Percentiles rank a stretch among this genome's conserved stretches.
phyloP scores from a whole-genome alignment of 2,329 filamentous ascomycete genomes.

The Dissoconium aciculare region DNA sequence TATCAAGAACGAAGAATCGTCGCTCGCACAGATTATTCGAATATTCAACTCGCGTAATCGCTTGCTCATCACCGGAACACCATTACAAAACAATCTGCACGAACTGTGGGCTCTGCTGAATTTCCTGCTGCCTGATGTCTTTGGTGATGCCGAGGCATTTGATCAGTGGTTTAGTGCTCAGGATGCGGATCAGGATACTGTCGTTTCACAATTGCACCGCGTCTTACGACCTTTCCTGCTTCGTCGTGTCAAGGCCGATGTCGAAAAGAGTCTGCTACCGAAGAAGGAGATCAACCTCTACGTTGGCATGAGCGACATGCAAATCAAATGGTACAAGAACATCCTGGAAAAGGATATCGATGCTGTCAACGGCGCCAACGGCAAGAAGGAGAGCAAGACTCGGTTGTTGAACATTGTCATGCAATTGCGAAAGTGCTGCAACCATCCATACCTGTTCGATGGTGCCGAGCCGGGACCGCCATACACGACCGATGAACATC shows the following conservation, averaged over 20 bases:
- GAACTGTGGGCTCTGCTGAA: conserved; percentile 96
- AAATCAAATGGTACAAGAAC: conserved; percentile 97
- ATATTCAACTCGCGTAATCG: conserved; percentile 92
- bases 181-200: conserved; percentile 79
- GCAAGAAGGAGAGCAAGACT: conserved; percentile 95
- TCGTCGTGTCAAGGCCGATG: conserved; percentile 90
- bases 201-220: conserved; percentile 88
- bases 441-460: conserved; percentile 95
- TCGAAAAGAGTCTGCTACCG: conserved; percentile 90
- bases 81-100: conserved; percentile 93
- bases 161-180: conserved; percentile 96
- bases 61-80: conserved; percentile 88
- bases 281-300: conserved; percentile 98
- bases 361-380: conserved; percentile 88
- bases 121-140: conserved; percentile 94
- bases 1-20: conserved; percentile 99
- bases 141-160: conserved; percentile 90
- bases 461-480: conserved; percentile 93
- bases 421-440: conserved; percentile 97
- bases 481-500: conserved; percentile 94
- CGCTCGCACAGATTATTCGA: conserved; percentile 87
- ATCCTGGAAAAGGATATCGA: conserved; percentile 98
- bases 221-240: conserved; percentile 87
- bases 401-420: conserved; percentile 96
- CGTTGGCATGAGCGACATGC: conserved; percentile 98